These are phyloP conservation scores for Debaryomyces udenii DNA, from an alignment of 1,139 yeast genomes.

Conservation along the genomic window DNA sequence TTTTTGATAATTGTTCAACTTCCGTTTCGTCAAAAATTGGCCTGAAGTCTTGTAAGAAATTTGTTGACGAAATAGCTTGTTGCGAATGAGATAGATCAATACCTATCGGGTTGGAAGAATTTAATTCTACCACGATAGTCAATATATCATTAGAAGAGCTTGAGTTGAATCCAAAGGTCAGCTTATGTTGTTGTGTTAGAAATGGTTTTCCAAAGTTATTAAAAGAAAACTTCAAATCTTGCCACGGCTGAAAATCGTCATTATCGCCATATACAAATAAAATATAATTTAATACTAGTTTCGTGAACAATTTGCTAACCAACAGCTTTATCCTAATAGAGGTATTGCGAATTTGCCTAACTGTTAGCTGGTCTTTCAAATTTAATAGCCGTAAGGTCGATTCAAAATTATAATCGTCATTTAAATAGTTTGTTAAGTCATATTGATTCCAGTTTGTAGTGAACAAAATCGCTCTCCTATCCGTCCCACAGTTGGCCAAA, in stretches of 20 bases:
- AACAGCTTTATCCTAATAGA: conserved; percentile 23
- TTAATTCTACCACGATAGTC: conserved; percentile 43
- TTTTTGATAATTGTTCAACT: conserved; percentile 25
- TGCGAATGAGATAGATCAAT: conserved; percentile 61
- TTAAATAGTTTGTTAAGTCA: conserved; percentile 20
- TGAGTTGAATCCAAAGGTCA: conserved; percentile 44
- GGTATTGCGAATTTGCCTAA: conserved; percentile 32
- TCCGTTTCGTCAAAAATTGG: conserved; percentile 55
- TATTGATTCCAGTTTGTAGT: conserved; percentile 19
- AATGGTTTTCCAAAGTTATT: conserved; percentile 44
- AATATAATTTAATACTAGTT: conserved; percentile 28
- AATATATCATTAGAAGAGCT: conserved; percentile 60
- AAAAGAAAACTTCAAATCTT: conserved; percentile 23
- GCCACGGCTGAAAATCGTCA: conserved; percentile 22
- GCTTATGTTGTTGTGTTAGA: conserved; percentile 16
- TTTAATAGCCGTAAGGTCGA: conserved; percentile 37
- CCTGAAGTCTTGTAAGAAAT: conserved; percentile 45
- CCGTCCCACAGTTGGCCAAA: not conserved
- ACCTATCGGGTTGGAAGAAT: conserved; percentile 45
- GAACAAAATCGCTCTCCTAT: conserved; percentile 16
- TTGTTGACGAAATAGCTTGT: conserved; percentile 40
- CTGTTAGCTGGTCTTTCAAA: conserved; percentile 32
- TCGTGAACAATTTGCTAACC: conserved; percentile 26
- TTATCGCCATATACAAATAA: conserved; percentile 11
- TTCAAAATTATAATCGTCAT: conserved; percentile 43